phyloP scores from a whole-genome alignment of 805 yeast species.

The Sugiyamaella marilandica region DNA sequence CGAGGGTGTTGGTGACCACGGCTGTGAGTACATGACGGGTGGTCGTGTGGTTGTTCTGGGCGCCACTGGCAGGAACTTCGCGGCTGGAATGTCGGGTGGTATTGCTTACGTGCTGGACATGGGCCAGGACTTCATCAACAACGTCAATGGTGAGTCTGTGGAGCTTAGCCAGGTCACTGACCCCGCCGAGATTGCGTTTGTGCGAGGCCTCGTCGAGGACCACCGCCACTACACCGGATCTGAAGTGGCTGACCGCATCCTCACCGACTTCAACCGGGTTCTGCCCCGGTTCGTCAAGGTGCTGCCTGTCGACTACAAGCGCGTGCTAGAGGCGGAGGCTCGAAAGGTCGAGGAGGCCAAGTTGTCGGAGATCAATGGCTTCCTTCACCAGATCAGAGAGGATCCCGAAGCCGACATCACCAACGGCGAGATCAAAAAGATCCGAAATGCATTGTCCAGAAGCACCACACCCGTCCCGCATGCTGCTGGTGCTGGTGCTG shows the following conservation, averaged over 20 bases:
- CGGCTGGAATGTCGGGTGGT: constrained; percentile 99
- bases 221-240: constrained; percentile 94
- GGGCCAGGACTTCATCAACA: constrained; percentile 84
- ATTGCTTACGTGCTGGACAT: constrained; percentile 93
- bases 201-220: constrained; percentile 89
- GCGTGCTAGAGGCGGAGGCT: constrained; percentile 76
- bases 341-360: constrained; percentile 58
- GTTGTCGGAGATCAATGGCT: constrained; percentile 52
- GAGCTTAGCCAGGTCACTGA: constrained; percentile 73
- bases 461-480: constrained; percentile 21
- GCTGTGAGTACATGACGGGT: constrained; percentile 99
- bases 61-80: constrained; percentile 85
- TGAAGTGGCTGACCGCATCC: constrained; percentile 76
- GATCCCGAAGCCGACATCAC: constrained; percentile 84
- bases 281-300: constrained; percentile 89
- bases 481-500: no score
- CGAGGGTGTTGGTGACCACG: constrained; percentile 97
- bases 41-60: constrained; percentile 95
- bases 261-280: constrained; percentile 82
- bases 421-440: constrained; percentile 73
- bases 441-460: constrained; percentile 35
- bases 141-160: constrained; percentile 76
- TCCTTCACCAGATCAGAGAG: constrained; percentile 66
- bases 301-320: constrained; percentile 86
- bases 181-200: constrained; percentile 88